Evolutionary conservation across 2,329 filamentous ascomycete genomes (phyloP), one percentile per base, ranked within the genome.

Genomic region (Colletotrichum endophyticum): DNA sequence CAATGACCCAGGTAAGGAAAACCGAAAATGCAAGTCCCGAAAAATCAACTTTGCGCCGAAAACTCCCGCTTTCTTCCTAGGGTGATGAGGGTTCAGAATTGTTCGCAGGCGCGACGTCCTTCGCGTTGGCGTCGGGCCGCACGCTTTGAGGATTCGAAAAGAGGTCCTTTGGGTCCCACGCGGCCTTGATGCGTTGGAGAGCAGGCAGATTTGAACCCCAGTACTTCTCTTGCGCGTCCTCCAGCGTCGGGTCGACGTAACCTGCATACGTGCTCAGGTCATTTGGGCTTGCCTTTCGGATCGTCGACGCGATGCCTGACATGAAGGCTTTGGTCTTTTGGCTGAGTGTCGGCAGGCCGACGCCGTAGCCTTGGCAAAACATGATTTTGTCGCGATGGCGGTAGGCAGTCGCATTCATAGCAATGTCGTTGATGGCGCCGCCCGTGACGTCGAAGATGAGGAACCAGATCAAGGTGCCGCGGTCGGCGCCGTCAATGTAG

Each of bases 341-440:
- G 2, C 84, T 86, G 16, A 92, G 80, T 2, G 83, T 83, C 0
- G 86, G 84, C 0, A 91, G 79, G 22, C 89, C 90, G 61, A 93
- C 80, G 11, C 87, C 90, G 80, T 93, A 94, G 0, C 89, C 90
- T 80, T 94, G 91, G 80, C 92, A 89, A 84, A 92, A 93, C 83
- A 93, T 89, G 56, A 93, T 79, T 78, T 91, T 91, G 84, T 94
- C 90, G 63, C 93, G 89, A 79, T 94, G 92, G 1, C 89, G 88
- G 80, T 92, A 94, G 9, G 92, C 89, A 0, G 92, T 93, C 12
- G 88, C 89, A 78, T 92, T 86, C 76, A 82, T 81, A 0, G 91
- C 83, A 2, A 90, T 84, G 73, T 94, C 91, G 78, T 87, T 88
- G 67, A 91, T 87, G 15, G 91, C 91, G 12, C 92, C 92, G 59